Percentiles rank a stretch among this genome's conserved stretches.
Conservation (phyloP, 176 grass and related monocot species). For the Poa annua region DNA sequence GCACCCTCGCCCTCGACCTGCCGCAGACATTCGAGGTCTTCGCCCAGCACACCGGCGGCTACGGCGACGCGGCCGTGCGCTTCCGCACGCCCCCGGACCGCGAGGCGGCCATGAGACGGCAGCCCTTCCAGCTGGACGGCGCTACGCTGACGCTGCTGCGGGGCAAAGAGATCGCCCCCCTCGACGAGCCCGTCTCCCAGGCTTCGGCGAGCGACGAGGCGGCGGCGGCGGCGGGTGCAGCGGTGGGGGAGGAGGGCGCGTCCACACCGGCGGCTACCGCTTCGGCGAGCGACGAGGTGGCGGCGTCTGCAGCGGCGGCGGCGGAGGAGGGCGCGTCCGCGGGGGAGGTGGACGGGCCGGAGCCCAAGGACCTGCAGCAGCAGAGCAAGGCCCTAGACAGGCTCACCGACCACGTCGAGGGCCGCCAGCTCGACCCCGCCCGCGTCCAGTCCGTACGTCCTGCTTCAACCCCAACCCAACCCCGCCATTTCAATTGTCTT, state of each 20-base stretch:
- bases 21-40: not conserved
- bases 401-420: too few species aligned
- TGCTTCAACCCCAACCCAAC: too few species aligned
- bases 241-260: not conserved
- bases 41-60: not conserved
- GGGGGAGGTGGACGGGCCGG: conserved; percentile 6
- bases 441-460: too few species aligned
- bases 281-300: too few species aligned
- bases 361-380: too few species aligned
- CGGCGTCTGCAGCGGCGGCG: too few species aligned
- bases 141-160: not conserved
- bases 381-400: too few species aligned
- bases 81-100: not conserved
- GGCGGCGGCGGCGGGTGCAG: too few species aligned
- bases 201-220: too few species aligned
- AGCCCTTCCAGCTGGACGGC: not conserved
- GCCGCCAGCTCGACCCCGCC: too few species aligned
- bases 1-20: not conserved
- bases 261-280: not conserved
- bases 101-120: not conserved
- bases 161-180: not conserved
- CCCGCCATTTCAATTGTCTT: too few species aligned
- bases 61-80: not conserved
- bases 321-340: conserved; percentile 1
- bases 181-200: not conserved